Evolutionary conservation across 2,329 filamentous ascomycete species (phyloP), one percentile per base, ranked within the genome.

Genomic region (Colletotrichum somersetense): DNA sequence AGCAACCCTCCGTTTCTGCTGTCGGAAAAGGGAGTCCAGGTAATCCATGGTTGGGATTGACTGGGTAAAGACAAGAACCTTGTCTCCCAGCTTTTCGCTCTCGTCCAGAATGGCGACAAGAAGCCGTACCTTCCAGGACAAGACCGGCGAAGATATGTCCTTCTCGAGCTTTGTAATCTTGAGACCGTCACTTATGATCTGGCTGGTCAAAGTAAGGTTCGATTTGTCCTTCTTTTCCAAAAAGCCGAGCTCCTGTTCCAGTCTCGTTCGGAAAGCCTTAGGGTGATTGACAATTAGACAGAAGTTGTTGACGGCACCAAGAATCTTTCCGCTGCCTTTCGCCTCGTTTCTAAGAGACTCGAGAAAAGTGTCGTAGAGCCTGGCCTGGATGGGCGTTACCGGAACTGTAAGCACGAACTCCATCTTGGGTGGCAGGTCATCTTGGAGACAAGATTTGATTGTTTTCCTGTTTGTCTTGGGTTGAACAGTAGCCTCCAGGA

Each of bases 391-490:
- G 0, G 83, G 76, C 0, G 92, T 93, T 14, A 96, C 83, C 8
- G 91, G 89, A 7, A 97, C 84, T 3, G 87, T 92, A 65, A 98
- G 87, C 40, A 97, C 88, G 77, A 96, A 97, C 78, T 98, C 95
- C 10, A 87, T 88, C 79, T 97, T 98, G 0, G 85, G 83, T 3
- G 93, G 93, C 55, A 97, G 83, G 50, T 91, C 89, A 16, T 90
- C 84, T 73, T 88, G 87, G 55, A 97, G 83, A 6, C 87, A 89
- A 2, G 87, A 87, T 20, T 81, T 79, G 72, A 94, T 91, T 62
- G 93, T 94, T 10, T 88, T 89, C 38, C 95, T 89, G 77, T 95
- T 86, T 20, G 97, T 90, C 80, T 97, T 97, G 7, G 94, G 92
- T 1, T 88, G 88, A 30, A 97, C 89, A 55, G 92, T 91, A 33